Conservation (phyloP, 2,329 filamentous ascomycete genomes). For the Penicillium sp. region DNA sequence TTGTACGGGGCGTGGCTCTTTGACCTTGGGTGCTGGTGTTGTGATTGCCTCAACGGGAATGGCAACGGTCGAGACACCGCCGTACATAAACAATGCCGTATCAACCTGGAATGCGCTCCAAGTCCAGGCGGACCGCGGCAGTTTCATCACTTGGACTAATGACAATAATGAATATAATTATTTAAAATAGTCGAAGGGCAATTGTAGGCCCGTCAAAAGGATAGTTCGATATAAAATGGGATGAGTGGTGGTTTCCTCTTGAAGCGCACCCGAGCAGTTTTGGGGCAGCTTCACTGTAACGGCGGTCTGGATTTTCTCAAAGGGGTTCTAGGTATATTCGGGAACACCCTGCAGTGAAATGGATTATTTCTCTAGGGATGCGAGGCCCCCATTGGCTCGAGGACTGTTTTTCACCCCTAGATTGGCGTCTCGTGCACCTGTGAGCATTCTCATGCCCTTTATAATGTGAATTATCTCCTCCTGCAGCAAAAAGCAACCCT, state of each 20-base stretch:
- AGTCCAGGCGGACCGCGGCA: conserved; percentile 13
- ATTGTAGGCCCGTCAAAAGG: neutral
- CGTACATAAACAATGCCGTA: conserved; percentile 21
- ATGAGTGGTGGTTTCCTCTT: conserved; percentile 2
- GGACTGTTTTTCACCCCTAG: conserved; percentile 15
- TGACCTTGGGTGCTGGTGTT: conserved; percentile 3
- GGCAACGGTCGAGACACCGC: conserved; percentile 13
- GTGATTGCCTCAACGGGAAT: conserved; percentile 14
- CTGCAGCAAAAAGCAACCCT: neutral
- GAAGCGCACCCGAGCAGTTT: neutral
- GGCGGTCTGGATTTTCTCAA: neutral
- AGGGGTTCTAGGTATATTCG: neutral
- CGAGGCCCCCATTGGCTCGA: conserved; percentile 3
- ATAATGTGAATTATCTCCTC: conserved; percentile 7
- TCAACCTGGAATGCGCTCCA: conserved; percentile 22
- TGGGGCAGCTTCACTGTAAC: neutral
- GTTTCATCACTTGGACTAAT: conserved; percentile 13
- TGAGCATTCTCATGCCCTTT: conserved; percentile 10
- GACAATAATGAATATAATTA: conserved; percentile 1
- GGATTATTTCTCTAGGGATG: neutral
- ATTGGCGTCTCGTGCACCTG: conserved; percentile 8
- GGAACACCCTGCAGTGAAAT: neutral
- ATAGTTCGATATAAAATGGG: neutral
- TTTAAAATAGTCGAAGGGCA: neutral
- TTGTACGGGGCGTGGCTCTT: neutral